Evolutionary conservation across 495 filamentous ascomycete genomes (phyloP).

Genomic region (Hypoxylon rickii): DNA sequence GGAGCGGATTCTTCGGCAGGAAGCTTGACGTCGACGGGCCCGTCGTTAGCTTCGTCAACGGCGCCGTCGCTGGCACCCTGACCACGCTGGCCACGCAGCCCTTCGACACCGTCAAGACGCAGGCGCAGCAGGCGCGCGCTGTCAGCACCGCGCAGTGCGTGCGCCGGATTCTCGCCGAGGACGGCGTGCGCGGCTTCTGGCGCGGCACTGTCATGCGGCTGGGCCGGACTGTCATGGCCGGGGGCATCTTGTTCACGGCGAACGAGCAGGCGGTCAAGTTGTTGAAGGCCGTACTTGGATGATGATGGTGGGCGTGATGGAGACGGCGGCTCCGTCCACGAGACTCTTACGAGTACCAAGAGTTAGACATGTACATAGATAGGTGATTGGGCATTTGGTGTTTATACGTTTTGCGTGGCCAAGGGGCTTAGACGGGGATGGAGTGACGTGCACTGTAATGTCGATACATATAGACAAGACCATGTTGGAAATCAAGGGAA

Average conservation of each 20-base stretch:
- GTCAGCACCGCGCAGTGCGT: constrained; percentile 59
- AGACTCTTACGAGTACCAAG: too few species aligned
- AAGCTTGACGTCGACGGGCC: constrained; percentile 15
- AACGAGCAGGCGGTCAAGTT: constrained; percentile 57
- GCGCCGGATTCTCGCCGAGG: constrained; percentile 54
- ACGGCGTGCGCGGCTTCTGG: constrained; percentile 66
- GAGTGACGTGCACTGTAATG: too few species aligned
- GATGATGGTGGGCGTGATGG: too few species aligned
- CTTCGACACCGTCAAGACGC: constrained; percentile 70
- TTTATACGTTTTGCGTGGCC: too few species aligned
- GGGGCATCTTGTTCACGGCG: constrained; percentile 67
- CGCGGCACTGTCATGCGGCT: constrained; percentile 69
- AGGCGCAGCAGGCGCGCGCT: constrained; percentile 60
- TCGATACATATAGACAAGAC: too few species aligned
- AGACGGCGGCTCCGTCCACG: too few species aligned
- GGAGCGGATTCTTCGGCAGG: constrained; percentile 47
- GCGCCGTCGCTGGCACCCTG: constrained; percentile 61
- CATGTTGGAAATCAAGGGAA: too few species aligned
- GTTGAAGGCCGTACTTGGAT: constrained; percentile 19
- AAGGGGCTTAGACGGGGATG: too few species aligned
- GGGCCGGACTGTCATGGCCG: constrained; percentile 64
- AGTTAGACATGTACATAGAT: too few species aligned
- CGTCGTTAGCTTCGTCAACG: constrained; percentile 60
- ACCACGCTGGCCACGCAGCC: constrained; percentile 68
- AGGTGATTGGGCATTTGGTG: too few species aligned